Evolutionary conservation across 2,329 filamentous ascomycete genomes (phyloP), one percentile per base, ranked within the genome.

Genomic region (Bipolaris bicolor): DNA sequence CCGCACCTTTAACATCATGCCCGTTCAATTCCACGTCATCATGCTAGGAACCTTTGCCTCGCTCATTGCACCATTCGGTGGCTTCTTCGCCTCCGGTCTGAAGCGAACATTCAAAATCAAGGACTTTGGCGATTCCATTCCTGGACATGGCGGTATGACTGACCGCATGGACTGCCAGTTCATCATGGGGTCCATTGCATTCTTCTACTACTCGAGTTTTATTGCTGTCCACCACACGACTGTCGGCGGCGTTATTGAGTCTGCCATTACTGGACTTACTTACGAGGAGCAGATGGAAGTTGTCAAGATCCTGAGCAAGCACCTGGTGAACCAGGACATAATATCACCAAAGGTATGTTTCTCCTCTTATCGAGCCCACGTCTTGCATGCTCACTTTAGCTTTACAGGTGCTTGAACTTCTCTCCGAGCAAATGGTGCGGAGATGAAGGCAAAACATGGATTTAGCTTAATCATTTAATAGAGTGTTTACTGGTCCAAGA

Each of bases 21-120:
- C 95, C 0, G 92, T 99, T 79, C 94, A 98, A 76, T 88, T 97
- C 73, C 95, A 99, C 79, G 90, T 96, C 66, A 83, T 98, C 52
- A 84, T 91, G 50, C 89, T 98, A 70, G 92, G 92, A 15, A 92
- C 92, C 0, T 99, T 99, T 71, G 95, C 95, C 45, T 98, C 94
- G 3, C 84, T 99, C 36, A 97, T 99, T 69, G 95, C 95, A 7
- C 95, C 95, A 2, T 99, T 99, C 71, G 95, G 95, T 55, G 95
- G 95, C 29, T 99, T 99, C 85, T 99, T 99, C 75, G 95, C 95
- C 4, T 97, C 93, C 2, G 95, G 95, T 0, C 85, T 99, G 56
- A 99, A 99, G 85, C 91, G 95, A 29, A 97, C 94, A 3, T 99
- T 99, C 82, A 98, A 99, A 82, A 96, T 99, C 84, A 99, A 99